Percentiles rank a stretch among this genome's conserved stretches.
Conservation (phyloP, 805 yeast genomes). For the Ogataea trehaloabstinens region DNA sequence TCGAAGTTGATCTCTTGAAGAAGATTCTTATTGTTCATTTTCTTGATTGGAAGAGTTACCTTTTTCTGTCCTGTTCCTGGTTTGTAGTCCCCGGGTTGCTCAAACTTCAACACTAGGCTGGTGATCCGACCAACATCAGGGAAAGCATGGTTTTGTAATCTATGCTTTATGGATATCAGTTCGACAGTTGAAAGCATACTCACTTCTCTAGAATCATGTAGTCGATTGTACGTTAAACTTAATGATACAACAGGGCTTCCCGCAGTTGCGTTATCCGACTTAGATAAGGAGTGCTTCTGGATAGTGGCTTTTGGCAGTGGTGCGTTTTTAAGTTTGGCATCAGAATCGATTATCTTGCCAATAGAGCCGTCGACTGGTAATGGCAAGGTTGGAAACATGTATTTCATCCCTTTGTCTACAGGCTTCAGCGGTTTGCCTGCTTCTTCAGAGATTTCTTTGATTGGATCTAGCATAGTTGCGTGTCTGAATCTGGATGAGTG, state of each 20-base stretch:
- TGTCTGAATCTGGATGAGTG: slow-evolving; percentile 1
- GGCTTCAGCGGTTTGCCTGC: neutral
- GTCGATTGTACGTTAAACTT: slow-evolving; percentile 10
- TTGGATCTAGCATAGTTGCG: neutral
- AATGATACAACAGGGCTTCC: slow-evolving; percentile 11
- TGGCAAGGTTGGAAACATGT: neutral
- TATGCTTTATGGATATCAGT: slow-evolving; percentile 18
- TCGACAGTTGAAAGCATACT: slow-evolving; percentile 15
- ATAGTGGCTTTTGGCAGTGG: neutral
- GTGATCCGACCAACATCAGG: slow-evolving; percentile 20
- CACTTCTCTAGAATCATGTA: slow-evolving; percentile 13
- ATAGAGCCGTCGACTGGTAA: neutral
- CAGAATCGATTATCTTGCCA: neutral
- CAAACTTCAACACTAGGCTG: slow-evolving; percentile 17
- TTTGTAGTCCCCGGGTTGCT: slow-evolving; percentile 13
- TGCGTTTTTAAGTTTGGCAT: neutral
- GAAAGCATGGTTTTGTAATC: slow-evolving; percentile 11
- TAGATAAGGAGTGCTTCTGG: neutral
- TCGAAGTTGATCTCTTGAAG: slow-evolving; percentile 17
- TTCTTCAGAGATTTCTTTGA: neutral
- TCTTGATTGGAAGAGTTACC: slow-evolving; percentile 10
- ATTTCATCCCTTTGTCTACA: neutral
- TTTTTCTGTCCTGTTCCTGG: slow-evolving; percentile 5
- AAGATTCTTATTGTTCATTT: slow-evolving; percentile 12
- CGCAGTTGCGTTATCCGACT: no score